Conservation (phyloP, 2,329 filamentous ascomycete genomes). For the Beauveria sp. region DNA sequence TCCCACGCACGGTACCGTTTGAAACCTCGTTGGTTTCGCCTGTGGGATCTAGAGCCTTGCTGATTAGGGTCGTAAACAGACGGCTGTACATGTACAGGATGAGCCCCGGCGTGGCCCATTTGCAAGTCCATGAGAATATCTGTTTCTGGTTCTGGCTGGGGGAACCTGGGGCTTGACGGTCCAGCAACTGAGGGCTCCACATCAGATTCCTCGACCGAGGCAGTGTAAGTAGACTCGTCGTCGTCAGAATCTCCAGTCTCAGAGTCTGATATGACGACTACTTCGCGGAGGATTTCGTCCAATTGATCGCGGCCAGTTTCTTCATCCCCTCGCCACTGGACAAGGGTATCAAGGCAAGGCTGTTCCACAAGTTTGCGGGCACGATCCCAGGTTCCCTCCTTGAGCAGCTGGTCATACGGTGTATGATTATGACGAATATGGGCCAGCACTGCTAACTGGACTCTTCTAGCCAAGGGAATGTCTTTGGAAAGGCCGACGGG, state of each 20-base stretch:
- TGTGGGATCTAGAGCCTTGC: slow-evolving; percentile 6
- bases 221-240: slow-evolving; percentile 25
- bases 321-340: slow-evolving; percentile 66
- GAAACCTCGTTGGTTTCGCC: slow-evolving; percentile 34
- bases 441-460: slow-evolving; percentile 57
- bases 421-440: slow-evolving; percentile 62
- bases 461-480: slow-evolving; percentile 51
- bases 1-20: slow-evolving; percentile 39
- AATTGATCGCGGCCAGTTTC: slow-evolving; percentile 60
- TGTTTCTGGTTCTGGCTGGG: background rate
- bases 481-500: slow-evolving; percentile 50
- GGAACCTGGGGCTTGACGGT: background rate
- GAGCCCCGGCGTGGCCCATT: background rate
- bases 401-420: slow-evolving; percentile 54
- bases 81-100: background rate
- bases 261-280: slow-evolving; percentile 58
- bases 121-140: background rate
- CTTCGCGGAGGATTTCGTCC: slow-evolving; percentile 58
- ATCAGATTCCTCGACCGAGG: slow-evolving; percentile 20
- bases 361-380: slow-evolving; percentile 54
- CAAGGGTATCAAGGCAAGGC: slow-evolving; percentile 55
- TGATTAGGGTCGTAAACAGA: background rate
- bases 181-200: background rate
- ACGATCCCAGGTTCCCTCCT: slow-evolving; percentile 49
- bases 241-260: slow-evolving; percentile 38